Evolutionary conservation across 2,329 filamentous ascomycete species (phyloP), one percentile per base, ranked within the genome.

Genomic region (Sarocladium oryzae): DNA sequence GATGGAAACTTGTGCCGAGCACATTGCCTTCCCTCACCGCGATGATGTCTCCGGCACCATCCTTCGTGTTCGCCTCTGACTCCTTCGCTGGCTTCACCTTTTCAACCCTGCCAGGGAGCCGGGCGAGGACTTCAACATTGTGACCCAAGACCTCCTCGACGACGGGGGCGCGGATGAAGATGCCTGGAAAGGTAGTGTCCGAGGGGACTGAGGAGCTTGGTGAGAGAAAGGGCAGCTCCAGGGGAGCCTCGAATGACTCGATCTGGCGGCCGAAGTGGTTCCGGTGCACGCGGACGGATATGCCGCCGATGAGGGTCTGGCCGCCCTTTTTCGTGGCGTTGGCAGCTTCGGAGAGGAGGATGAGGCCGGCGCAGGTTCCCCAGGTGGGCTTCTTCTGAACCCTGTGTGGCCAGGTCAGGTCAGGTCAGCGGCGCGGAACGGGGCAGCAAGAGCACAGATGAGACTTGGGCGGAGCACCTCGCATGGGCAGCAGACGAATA

Each of bases 251-350:
- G 67, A 97, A 97, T 63, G 88, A 95, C 69, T 97, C 89, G 13
- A 87, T 85, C 69, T 99, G 93, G 51, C 92, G 81, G 3, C 93
- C 93, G 63, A 96, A 99, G 67, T 96, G 89, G 63, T 97, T 99
- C 43, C 93, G 80, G 63, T 95, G 90, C 28, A 97, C 91, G 41
- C 89, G 78, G 32, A 99, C 91, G 62, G 90, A 85, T 33, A 99
- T 77, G 2, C 93, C 93, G 13, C 93, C 93, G 55, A 99, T 89
- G 51, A 97, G 78, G 54, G 96, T 89, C 67, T 97, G 93, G 0
- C 92, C 92, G 38, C 89, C 90, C 61, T 87, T 84, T 66, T 96
- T 97, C 33, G 88, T 90, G 55, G 85, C 81, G 66, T 92, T 95
- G 48, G 90, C 92, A 53, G 86, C 84, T 62, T 96, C 88, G 2